Conservation (phyloP, 306 rosid species). For the Echinosophora koreensis region DNA sequence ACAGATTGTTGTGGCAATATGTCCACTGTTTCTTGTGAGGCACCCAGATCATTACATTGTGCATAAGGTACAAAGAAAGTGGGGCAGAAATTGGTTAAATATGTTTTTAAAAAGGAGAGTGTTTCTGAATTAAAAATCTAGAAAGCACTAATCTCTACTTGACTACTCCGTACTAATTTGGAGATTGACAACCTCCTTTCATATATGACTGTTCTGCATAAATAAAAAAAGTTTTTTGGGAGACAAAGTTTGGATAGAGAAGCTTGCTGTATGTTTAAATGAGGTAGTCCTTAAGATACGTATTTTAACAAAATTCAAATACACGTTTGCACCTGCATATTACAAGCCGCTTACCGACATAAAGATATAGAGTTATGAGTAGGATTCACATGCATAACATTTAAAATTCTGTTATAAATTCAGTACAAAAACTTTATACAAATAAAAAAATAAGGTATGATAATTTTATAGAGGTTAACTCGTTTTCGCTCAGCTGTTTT, state of each 20-base stretch:
- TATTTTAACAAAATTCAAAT: too few species aligned
- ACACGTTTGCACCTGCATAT: too few species aligned
- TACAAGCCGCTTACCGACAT: too few species aligned
- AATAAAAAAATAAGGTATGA: not conserved
- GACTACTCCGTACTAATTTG: too few species aligned
- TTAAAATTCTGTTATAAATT: not conserved
- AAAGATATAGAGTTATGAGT: not conserved
- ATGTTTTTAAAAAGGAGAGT: not conserved
- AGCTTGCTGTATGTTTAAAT: too few species aligned
- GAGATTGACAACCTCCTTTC: slow-evolving; percentile 2
- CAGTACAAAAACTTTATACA: not conserved
- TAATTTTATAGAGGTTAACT: not conserved
- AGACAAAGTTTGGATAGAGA: not conserved
- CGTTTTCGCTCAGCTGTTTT: not conserved
- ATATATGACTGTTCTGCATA: too few species aligned
- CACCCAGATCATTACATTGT: too few species aligned
- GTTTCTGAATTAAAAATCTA: not conserved
- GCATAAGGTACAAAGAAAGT: not conserved
- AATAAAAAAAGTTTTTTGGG: too few species aligned
- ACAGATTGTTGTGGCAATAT: too few species aligned
- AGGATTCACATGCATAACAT: not conserved
- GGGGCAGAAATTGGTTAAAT: slow-evolving; percentile 6
- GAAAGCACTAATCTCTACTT: too few species aligned
- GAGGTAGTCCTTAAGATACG: too few species aligned
- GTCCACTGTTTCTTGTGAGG: not conserved